phyloP scores from a whole-genome alignment of 2,329 filamentous ascomycete genomes.

The Triangularia verruculosa region DNA sequence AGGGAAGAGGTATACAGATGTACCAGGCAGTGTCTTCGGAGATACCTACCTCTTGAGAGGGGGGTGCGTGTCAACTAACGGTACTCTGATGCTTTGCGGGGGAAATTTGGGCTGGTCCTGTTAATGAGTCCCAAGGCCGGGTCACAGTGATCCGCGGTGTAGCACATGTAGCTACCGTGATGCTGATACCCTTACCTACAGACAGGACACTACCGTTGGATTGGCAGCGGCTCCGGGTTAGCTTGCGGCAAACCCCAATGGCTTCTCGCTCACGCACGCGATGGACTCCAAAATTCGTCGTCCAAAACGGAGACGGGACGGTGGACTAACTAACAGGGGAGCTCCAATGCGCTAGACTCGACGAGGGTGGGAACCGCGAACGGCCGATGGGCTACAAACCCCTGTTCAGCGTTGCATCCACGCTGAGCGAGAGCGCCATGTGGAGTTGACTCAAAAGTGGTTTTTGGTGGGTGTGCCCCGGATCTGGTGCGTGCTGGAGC shows the following conservation, averaged over 20 bases:
- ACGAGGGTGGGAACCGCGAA: conserved; percentile 9
- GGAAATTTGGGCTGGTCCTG: conserved; percentile 10
- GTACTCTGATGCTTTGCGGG: conserved; percentile 1
- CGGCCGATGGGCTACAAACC: not conserved
- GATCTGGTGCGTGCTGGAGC: not conserved
- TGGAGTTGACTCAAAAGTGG: conserved; percentile 22
- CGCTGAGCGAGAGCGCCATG: conserved; percentile 18
- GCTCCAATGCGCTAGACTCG: conserved; percentile 14
- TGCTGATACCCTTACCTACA: not conserved
- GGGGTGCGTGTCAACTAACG: not conserved
- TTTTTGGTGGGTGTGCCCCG: conserved; percentile 13
- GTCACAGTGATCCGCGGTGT: conserved; percentile 7
- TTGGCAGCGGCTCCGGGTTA: not conserved
- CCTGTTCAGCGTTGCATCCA: conserved; percentile 23
- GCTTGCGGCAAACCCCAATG: not conserved
- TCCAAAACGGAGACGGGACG: conserved; percentile 26
- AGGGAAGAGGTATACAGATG: not conserved
- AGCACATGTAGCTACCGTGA: not conserved
- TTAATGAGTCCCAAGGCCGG: conserved; percentile 5
- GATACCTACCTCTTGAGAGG: not conserved
- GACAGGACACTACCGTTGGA: not conserved
- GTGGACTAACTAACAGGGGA: conserved; percentile 19
- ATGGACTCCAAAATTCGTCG: conserved; percentile 9
- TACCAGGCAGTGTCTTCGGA: not conserved
- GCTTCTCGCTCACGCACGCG: not conserved